Conservation (phyloP, 1,284 basidiomycete species). For the Puccinia horiana region DNA sequence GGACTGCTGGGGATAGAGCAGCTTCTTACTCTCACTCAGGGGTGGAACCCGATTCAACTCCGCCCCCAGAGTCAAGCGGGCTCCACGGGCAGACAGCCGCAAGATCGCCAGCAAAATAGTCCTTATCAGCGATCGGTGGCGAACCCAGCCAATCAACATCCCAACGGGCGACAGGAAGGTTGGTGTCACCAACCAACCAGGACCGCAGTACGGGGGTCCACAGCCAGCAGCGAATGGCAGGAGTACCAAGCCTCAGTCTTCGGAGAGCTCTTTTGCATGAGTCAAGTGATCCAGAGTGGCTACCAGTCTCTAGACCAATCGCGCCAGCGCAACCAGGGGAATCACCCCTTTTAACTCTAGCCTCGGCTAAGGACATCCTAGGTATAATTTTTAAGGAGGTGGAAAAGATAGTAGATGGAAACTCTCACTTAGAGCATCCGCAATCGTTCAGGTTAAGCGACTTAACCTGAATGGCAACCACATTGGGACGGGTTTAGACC, state of each 20-base stretch:
- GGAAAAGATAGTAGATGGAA: background rate
- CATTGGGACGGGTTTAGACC: no score
- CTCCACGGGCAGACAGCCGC: no score
- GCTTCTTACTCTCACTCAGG: background rate
- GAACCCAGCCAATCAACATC: background rate
- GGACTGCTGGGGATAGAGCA: background rate
- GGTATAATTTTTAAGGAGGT: background rate
- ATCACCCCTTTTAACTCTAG: no score
- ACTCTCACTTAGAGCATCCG: background rate
- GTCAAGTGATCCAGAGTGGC: background rate
- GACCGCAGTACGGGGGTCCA: no score
- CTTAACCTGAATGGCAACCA: no score
- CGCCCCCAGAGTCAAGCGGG: no score
- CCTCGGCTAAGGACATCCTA: background rate
- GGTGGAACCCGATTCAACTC: background rate
- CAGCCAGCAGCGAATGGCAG: background rate
- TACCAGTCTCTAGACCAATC: background rate
- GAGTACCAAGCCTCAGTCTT: background rate
- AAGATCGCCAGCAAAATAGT: background rate
- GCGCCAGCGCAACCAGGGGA: background rate
- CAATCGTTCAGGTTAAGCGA: no score
- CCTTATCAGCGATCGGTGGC: no score
- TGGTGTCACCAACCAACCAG: no score
- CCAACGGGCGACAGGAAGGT: background rate
- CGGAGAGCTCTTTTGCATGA: background rate